These are phyloP conservation scores for Purshia tridentata DNA, from an alignment of 306 rosid genomes.

Conservation along the genomic window DNA sequence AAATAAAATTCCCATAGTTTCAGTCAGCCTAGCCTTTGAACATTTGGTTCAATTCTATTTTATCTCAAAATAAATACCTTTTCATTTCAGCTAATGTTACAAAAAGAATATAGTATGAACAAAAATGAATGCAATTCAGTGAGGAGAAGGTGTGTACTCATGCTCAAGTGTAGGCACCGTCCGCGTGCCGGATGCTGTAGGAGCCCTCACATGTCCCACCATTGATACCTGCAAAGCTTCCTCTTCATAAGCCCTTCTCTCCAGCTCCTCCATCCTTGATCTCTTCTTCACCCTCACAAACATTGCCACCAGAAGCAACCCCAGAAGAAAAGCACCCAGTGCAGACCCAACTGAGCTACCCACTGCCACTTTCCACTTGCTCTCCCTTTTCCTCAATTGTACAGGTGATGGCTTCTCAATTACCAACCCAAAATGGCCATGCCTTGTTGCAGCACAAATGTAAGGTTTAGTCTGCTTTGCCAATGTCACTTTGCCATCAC, in stretches of 20 bases:
- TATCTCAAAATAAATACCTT: constrained; percentile 2
- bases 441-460: constrained; percentile 63
- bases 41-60: constrained; percentile 24
- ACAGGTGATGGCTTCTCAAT: constrained; percentile 47
- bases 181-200: constrained; percentile 63
- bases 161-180: constrained; percentile 64
- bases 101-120: constrained; percentile 27
- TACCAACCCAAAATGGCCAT: constrained; percentile 94
- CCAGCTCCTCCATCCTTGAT: constrained; percentile 83
- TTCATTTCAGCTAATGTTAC: constrained; percentile 39
- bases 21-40: background rate
- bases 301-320: constrained; percentile 89
- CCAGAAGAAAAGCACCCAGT: constrained; percentile 74
- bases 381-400: constrained; percentile 43
- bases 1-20: background rate
- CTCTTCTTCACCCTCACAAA: constrained; percentile 82
- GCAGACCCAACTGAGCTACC: constrained; percentile 86
- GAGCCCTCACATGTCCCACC: constrained; percentile 98
- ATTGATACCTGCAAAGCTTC: constrained; percentile 95
- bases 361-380: constrained; percentile 78
- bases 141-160: constrained; percentile 55
- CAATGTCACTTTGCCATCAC: constrained; percentile 65
- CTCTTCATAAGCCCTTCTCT: constrained; percentile 88
- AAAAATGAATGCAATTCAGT: constrained; percentile 26
- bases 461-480: constrained; percentile 47